Evolutionary conservation across 495 filamentous ascomycete genomes (phyloP), one percentile per base, ranked within the genome.

Genomic region (Tetracladium marchalianum): DNA sequence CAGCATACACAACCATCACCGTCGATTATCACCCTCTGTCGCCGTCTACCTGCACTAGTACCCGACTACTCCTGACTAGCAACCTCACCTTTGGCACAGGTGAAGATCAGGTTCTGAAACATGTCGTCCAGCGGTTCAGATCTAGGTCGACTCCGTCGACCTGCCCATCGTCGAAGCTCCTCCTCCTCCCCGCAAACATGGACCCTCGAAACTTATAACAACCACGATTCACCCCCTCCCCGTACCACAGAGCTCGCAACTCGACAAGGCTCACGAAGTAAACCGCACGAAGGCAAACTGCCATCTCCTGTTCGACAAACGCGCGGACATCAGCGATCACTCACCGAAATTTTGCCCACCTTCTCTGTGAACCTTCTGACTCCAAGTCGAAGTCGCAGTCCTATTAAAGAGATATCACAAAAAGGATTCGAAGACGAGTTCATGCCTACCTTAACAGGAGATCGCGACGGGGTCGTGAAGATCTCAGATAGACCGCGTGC

Each of bases 401-500:
- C 35, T 16, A 42, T 35, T 7, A 46, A 47, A 35, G 43, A 52
- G 49, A 43, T 17, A 10, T 11, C n/a, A 11, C 15, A 31, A 5
- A 38, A 19, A 12, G 35, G 39, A 19, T 32, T 17, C 11, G 46
- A 46, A 39, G 55, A 57, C 27, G 59, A 60, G 10, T 65, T 66
- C 44, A 69, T 63, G 63, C 52, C 56, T 44, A 55, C 56, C 0
- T 36, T 59, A 7, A 55, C 56, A 9, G 56, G 56, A 11, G 56
- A 59, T 41, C 36, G 31, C 17, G 50, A 53, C 17, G 52, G 50
- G 12, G 11, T 50, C 7, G 51, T 53, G 11, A 51, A 52, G n/a
- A 34, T 55, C 13, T 50, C 46, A 33, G 53, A 71, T 62, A 58
- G 51, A 41, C 68, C 33, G 63, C 68, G 52, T 61, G 22, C 22